Evolutionary conservation across 2,329 filamentous ascomycete species (phyloP), one percentile per base, ranked within the genome.

Genomic region (Cercospora sesami): DNA sequence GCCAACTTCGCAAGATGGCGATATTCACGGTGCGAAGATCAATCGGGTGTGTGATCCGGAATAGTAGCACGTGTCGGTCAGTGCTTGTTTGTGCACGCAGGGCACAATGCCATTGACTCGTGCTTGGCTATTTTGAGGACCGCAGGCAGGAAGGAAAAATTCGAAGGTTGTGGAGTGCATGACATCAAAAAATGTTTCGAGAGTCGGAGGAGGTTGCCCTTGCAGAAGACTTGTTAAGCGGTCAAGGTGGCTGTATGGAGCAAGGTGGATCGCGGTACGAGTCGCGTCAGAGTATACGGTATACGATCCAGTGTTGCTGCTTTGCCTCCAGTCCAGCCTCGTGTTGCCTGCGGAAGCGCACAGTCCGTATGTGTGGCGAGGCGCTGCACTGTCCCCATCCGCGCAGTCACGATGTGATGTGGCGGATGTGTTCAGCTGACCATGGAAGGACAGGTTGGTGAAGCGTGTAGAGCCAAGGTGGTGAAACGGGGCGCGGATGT

Each of bases 81-180:
- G 14, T 55, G 48, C 48, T 55, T 55, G 48, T 55, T 10, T 48
- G 18, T 28, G 48, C 16, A 16, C 36, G 36, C 12, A 23, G 48
- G 18, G 48, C 48, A 53, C 48, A 53, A 53, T 55, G 48, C 48
- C 14, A 28, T 55, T 26, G 48, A 55, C 48, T 55, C 48, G 23
- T 55, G 48, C 48, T 55, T 55, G 48, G 48, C 48, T 55, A 55
- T 55, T 55, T 55, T 55, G 28, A 28, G 12, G 10, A 21, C 28
- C 16, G 18, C n/a, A 12, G 28, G 42, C 14, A n/a, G 42, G 16
- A 45, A 12, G 26, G 45, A 33, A 51, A 42, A 53, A 28, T 26
- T 18, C 23, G 61, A 64, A 30, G 18, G 62, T 42, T 58, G 62
- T 64, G 62, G 62, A 39, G 62, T 42, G 51, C 62, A 58, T 57